Evolutionary conservation across 2,329 filamentous ascomycete genomes (phyloP), one percentile per base, ranked within the genome.

Genomic region (Neoscytalidium dimidiatum): DNA sequence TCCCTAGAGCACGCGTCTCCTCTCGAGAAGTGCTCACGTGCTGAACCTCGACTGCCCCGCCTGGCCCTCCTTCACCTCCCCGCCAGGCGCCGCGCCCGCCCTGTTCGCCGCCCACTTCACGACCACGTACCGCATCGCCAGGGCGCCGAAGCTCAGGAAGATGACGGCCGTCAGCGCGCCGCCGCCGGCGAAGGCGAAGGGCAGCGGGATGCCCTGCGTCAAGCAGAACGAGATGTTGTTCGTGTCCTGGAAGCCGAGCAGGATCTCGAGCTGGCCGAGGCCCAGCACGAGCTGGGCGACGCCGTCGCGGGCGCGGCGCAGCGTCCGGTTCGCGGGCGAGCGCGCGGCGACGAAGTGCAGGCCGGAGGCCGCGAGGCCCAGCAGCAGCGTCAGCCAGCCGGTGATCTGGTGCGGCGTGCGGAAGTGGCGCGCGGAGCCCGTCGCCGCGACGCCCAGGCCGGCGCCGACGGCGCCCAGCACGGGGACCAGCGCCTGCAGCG

Each of bases 351-450:
- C 44, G 31, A 51, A 5, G 17, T 62, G 58, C 43, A 62, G 9
- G 5, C 4, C 58, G 7, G n/a, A 29, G 19, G 11, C 43, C n/a
- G 19, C 21, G 5, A 51, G 6, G 29, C 31, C 44, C 5, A 29
- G 19, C 2, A 35, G 17, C 3, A 62, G 21, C 4, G 58, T 62
- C 3, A 62, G 14, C 58, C 58, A 62, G 3, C 58, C 58, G 6
- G 38, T 14, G 29, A 62, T 38, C 29, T 62, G 44, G 33, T 62
- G 58, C 29, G 58, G 21, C 4, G 58, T 62, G 44, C 58, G 58
- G 11, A 28, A 49, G 19, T 62, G 58, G 19, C 26, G 29, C 3
- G 44, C 33, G 31, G 7, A 28, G 17, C 58, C 58, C 6, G 29
- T 26, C 2, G 58, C 58, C 7, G 21, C 58, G 14, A 31, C 44